A percentile compares a stretch with the other conserved stretches of the same genome.
Evolutionary conservation across 179 eudicot species (phyloP).

Genomic region (Patellifolia procumbens): DNA sequence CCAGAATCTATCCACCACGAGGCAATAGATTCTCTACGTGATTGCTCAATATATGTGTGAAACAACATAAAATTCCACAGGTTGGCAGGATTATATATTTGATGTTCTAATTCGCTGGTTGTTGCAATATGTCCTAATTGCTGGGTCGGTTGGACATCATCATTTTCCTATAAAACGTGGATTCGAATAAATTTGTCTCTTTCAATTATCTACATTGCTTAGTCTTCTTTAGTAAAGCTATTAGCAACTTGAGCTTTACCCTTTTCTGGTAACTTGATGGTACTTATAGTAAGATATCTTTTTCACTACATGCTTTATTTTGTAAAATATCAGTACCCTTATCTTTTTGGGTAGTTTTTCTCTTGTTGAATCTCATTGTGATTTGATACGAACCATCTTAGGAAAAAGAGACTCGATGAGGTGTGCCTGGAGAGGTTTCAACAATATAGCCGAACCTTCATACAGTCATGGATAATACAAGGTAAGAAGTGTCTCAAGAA

Average conservation of each 20-base stretch:
- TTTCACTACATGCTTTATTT: not conserved
- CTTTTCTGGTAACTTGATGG: not conserved
- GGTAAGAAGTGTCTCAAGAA: conserved; percentile 41
- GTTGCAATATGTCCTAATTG: conserved; percentile 1
- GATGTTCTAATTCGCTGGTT: not conserved
- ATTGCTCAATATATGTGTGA: not conserved
- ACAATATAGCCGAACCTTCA: conserved; percentile 81
- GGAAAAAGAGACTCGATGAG: conserved; percentile 95
- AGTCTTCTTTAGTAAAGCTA: not conserved
- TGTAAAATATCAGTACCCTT: not conserved
- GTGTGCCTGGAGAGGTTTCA: conserved; percentile 85
- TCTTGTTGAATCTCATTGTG: not conserved
- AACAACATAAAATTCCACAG: not conserved
- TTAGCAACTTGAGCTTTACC: not conserved
- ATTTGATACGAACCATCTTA: conserved; percentile 30
- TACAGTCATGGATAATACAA: conserved; percentile 97
- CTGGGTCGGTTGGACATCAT: not conserved
- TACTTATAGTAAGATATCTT: conserved; percentile 4
- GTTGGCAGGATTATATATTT: not conserved
- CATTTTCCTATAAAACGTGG: not conserved
- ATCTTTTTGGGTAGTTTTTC: not conserved
- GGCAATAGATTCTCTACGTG: not conserved
- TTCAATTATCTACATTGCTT: not conserved
- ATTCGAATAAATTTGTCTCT: too few species aligned
- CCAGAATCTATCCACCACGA: not conserved